Percentiles rank a stretch among this genome's conserved stretches.
phyloP scores from a whole-genome alignment of 2,329 filamentous ascomycete species.

The Cladosporium austrohemisphaericum region DNA sequence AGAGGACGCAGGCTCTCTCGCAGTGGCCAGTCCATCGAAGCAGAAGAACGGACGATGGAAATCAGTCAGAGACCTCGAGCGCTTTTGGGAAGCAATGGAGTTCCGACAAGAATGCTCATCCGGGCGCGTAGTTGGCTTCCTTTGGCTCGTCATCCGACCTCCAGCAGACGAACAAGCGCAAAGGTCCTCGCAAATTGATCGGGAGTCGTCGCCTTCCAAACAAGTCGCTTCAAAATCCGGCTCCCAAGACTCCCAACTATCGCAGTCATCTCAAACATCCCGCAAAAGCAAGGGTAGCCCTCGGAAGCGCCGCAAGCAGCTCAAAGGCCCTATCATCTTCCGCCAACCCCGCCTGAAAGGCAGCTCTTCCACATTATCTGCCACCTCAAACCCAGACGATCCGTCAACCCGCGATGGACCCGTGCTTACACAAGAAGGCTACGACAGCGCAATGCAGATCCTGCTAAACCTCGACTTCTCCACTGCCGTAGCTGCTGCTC shows the following conservation, averaged over 20 bases:
- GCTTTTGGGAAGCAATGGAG: constrained; percentile 99
- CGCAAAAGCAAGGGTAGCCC: constrained; percentile 13
- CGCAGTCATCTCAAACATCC: background rate
- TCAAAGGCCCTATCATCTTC: constrained; percentile 59
- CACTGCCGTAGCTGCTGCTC: constrained; percentile 57
- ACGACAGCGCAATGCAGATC: constrained; percentile 51
- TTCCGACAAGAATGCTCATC: constrained; percentile 94
- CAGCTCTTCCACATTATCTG: constrained; percentile 25
- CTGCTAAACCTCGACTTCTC: constrained; percentile 72
- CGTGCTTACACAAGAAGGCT: constrained; percentile 30
- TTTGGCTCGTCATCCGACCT: constrained; percentile 76
- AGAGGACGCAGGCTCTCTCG: constrained; percentile 21
- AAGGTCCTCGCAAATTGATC: background rate
- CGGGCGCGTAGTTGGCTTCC: constrained; percentile 85
- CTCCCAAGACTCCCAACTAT: constrained; percentile 4
- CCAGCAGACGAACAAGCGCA: constrained; percentile 40
- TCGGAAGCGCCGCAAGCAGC: constrained; percentile 36
- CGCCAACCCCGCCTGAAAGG: constrained; percentile 52
- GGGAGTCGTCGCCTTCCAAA: background rate
- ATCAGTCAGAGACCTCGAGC: constrained; percentile 75
- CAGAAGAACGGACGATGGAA: constrained; percentile 70
- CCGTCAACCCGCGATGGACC: constrained; percentile 21
- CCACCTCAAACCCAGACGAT: constrained; percentile 20
- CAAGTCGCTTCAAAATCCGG: background rate
- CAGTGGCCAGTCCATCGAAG: constrained; percentile 34